A percentile compares a stretch with the other conserved stretches of the same genome.
These are phyloP conservation scores for Blepharisma japonicum DNA, from an alignment of 73 alveolate genomes.

Conservation along the genomic window DNA sequence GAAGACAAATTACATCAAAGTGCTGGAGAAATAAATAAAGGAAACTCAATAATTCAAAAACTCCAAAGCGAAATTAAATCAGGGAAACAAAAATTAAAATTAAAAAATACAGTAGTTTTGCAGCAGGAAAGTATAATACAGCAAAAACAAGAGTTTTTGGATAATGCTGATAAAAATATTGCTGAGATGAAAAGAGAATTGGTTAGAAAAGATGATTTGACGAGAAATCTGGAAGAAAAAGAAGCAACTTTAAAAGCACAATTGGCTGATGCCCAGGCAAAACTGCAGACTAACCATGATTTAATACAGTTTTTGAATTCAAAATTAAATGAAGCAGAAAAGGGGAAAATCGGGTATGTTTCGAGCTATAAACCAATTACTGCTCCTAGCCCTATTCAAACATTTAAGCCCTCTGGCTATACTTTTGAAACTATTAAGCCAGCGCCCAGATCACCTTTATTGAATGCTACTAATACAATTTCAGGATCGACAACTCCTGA, in stretches of 20 bases:
- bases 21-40: slow-evolving; percentile 41
- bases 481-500: no score
- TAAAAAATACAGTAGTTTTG: slow-evolving; percentile 38
- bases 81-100: slow-evolving; percentile 29
- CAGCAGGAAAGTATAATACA: slow-evolving; percentile 39
- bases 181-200: slow-evolving; percentile 36
- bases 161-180: slow-evolving; percentile 28
- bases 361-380: slow-evolving; percentile 6
- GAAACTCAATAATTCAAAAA: slow-evolving; percentile 31
- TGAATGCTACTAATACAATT: no score
- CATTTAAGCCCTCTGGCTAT: slow-evolving; percentile 1
- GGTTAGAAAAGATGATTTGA: slow-evolving; percentile 36
- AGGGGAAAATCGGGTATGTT: not conserved
- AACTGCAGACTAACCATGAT: slow-evolving; percentile 25
- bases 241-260: slow-evolving; percentile 29
- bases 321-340: slow-evolving; percentile 31
- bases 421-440: no score
- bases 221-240: slow-evolving; percentile 12
- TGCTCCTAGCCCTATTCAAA: not conserved
- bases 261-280: slow-evolving; percentile 35
- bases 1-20: slow-evolving; percentile 32
- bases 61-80: slow-evolving; percentile 37
- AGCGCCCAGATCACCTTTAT: no score
- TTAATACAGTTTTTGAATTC: slow-evolving; percentile 34
- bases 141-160: slow-evolving; percentile 39